Evolutionary conservation across 129 eudicot species (phyloP).

Genomic region (Artemisia tridentata): DNA sequence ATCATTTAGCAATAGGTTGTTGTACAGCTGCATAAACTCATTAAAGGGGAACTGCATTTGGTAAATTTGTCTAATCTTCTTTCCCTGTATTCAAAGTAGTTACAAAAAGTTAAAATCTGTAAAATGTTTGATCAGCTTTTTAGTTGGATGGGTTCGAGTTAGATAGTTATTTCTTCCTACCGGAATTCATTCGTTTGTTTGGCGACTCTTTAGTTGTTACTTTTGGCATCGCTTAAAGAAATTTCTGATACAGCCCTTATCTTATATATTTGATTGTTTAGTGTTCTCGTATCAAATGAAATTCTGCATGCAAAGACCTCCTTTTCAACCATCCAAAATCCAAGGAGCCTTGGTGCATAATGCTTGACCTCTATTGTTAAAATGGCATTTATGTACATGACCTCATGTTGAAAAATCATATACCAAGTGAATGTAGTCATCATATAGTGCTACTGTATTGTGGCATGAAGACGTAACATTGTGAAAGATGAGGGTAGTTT

Average conservation of each 20-base stretch:
- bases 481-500: background rate
- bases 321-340: no score
- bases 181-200: conserved; percentile 7
- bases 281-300: conserved; percentile 2
- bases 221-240: background rate
- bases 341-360: no score
- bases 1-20: conserved; percentile 20
- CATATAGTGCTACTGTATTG: no score
- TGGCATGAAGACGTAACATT: no score
- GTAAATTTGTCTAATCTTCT: conserved; percentile 12
- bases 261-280: background rate
- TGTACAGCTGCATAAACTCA: conserved; percentile 21
- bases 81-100: conserved; percentile 14
- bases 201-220: conserved; percentile 20
- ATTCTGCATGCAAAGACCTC: no score
- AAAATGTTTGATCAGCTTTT: conserved; percentile 12
- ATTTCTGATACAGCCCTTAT: background rate
- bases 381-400: no score
- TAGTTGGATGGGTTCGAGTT: background rate
- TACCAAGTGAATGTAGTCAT: no score
- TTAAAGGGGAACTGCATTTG: conserved; percentile 17
- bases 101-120: background rate
- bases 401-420: no score
- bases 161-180: background rate
- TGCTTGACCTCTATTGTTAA: no score